Evolutionary conservation across 345 rosid species (phyloP).

Genomic region (Camelina laxa): DNA sequence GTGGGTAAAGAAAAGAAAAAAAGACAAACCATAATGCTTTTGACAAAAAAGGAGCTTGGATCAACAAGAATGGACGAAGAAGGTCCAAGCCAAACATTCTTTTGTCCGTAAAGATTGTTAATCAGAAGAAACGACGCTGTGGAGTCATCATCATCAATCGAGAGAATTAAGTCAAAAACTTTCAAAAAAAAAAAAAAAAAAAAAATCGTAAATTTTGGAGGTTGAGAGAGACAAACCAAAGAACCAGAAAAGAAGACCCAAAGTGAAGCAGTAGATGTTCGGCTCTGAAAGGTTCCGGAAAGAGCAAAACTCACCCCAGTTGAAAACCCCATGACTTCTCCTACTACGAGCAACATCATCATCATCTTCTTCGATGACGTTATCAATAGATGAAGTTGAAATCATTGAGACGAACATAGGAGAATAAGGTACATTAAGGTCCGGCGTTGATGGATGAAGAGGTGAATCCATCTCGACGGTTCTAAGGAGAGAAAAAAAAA

Average conservation of each 20-base stretch:
- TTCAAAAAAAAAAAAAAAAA: background rate
- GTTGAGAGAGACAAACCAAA: constrained; percentile 53
- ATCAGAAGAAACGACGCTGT: constrained; percentile 61
- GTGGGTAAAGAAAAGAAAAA: no score
- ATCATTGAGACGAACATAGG: background rate
- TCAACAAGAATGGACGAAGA: constrained; percentile 62
- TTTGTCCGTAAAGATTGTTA: constrained; percentile 59
- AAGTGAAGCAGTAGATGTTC: constrained; percentile 53
- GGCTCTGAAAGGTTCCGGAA: background rate
- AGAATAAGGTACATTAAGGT: background rate
- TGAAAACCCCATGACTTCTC: background rate
- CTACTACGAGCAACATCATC: constrained; percentile 4
- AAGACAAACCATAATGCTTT: constrained; percentile 62
- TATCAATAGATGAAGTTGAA: constrained; percentile 2
- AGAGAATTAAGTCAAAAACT: background rate
- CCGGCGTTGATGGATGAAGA: constrained; percentile 13
- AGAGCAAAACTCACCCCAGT: background rate
- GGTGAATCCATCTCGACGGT: constrained; percentile 48
- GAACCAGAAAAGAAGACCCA: constrained; percentile 62
- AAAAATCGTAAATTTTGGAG: background rate
- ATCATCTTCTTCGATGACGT: constrained; percentile 47
- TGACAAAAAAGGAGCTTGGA: constrained; percentile 70
- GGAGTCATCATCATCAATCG: constrained; percentile 28
- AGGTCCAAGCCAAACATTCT: constrained; percentile 59
- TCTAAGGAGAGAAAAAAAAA: constrained; percentile 15